Conservation (phyloP, 2,329 filamentous ascomycete species). For the Paraconiothyrium sp. region DNA sequence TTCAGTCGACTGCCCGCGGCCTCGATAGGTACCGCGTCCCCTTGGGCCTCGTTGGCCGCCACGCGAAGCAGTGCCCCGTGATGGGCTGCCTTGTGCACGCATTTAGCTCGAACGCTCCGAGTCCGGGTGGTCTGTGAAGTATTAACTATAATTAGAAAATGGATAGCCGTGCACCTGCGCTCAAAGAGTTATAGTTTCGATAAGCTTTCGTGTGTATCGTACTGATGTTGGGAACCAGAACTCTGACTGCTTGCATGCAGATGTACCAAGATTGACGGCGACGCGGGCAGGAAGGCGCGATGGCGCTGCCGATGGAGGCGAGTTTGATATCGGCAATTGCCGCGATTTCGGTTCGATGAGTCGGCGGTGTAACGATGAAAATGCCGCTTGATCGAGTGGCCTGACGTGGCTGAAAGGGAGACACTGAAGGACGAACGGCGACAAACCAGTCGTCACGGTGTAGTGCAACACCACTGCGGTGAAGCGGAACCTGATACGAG, state of each 20-base stretch:
- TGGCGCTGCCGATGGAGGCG: background rate
- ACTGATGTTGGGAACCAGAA: background rate
- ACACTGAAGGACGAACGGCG: background rate
- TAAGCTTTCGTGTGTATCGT: background rate
- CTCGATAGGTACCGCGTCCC: background rate
- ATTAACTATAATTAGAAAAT: background rate
- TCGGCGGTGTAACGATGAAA: no score
- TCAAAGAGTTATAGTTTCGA: background rate
- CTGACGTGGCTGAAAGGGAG: background rate
- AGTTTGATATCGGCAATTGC: background rate
- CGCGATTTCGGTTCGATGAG: background rate
- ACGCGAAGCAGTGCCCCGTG: background rate
- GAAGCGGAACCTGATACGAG: background rate
- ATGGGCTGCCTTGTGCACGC: background rate
- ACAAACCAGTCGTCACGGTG: background rate
- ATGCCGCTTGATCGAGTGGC: background rate
- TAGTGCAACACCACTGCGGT: background rate
- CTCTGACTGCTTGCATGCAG: background rate
- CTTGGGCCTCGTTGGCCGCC: background rate
- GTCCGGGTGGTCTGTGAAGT: background rate
- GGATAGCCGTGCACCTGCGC: background rate
- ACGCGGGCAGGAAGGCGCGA: background rate
- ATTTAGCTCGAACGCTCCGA: background rate
- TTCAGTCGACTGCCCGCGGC: background rate
- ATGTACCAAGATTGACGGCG: background rate